Evolutionary conservation across 2,329 filamentous ascomycete species (phyloP), one percentile per base, ranked within the genome.

Genomic region (Neofusicoccum umdonicola): DNA sequence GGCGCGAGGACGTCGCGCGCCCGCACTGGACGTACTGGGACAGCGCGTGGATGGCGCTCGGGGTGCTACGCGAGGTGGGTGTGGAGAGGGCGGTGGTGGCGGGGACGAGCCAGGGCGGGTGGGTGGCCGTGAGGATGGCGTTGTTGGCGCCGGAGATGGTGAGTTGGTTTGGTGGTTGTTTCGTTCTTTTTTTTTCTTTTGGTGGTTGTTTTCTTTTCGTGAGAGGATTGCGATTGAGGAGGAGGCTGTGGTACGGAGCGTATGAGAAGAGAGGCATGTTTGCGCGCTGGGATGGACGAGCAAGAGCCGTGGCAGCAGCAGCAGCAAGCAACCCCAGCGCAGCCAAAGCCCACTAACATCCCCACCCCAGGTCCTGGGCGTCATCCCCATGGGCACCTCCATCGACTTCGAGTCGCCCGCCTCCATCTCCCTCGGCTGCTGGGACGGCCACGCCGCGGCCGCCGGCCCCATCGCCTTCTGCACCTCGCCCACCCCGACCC

Each of bases 11-110:
- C 22, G 22, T 22, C 22, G 22, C 22, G 22, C 22, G 22, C 22
- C 22, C 22, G 22, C 22, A 83, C 52, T 85, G 78, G 69, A 85
- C 83, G 5, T 85, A 85, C 69, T 85, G 83, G 84, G 83, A 84
- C 68, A 79, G 81, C 0, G 82, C 82, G 1, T 76, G 79, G 62
- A 84, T 80, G 76, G 77, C 76, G 58, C 31, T 80, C 12, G 76
- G 79, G 67, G 77, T 79, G 4, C 69, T 80, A 65, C 74, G 78
- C 27, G 70, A 68, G 1, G 65, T 84, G 7, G 74, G 74, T 0
- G 78, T 84, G 17, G 67, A 77, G 13, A 80, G 78, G 67, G 78
- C 78, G 0, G 83, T 83, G 66, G 79, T 77, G 0, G 71, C 84
- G 19, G 83, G 83, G 0, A 85, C 82, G 1, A 83, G 80, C 65